These are phyloP conservation scores for Paraleonurus japonicus DNA, from an alignment of 257 asterid species.

Conservation along the genomic window DNA sequence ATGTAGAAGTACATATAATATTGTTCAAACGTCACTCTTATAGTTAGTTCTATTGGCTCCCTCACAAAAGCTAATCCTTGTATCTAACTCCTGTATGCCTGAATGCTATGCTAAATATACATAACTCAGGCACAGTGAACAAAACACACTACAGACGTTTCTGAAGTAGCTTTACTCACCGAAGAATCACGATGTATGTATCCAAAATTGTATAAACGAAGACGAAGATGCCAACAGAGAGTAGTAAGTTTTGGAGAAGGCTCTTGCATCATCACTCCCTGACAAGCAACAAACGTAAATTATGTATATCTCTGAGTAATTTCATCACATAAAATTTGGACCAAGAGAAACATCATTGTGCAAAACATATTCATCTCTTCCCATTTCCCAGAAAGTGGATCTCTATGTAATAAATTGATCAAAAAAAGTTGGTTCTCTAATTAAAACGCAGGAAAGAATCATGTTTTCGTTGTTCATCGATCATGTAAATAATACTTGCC, in stretches of 20 bases:
- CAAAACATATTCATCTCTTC: background rate
- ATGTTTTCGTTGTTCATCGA: background rate
- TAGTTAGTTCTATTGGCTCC: constrained; percentile 3
- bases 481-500: constrained; percentile 19
- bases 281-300: background rate
- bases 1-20: background rate
- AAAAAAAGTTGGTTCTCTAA: background rate
- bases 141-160: background rate
- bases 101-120: background rate
- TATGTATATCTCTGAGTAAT: background rate
- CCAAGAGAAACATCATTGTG: background rate
- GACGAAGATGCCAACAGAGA: background rate
- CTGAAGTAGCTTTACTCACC: constrained; percentile 12
- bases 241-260: background rate
- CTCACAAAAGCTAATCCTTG: constrained; percentile 6
- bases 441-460: background rate
- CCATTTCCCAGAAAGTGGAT: background rate
- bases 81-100: background rate
- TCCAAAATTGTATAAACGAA: background rate
- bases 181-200: background rate
- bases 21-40: background rate
- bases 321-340: background rate
- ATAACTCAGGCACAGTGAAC: background rate
- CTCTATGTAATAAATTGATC: background rate
- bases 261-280: constrained; percentile 1